phyloP scores from a whole-genome alignment of 2,329 filamentous ascomycete genomes.

The Geoglossum cookeanum region DNA sequence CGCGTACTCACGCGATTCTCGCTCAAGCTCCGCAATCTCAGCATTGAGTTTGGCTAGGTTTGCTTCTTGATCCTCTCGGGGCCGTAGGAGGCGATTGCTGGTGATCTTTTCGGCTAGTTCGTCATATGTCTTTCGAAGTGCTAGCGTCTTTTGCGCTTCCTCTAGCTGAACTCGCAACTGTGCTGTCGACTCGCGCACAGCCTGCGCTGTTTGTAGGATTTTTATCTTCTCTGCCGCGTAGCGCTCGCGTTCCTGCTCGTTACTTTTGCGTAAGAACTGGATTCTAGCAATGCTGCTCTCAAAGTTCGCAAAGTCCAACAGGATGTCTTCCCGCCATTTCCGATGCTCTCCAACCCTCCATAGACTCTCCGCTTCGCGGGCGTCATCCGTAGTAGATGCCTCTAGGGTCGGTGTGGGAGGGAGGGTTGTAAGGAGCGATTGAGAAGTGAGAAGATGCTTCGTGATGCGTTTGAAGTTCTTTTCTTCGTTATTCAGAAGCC shows the following conservation, averaged over 20 bases:
- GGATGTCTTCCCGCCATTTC: constrained; percentile 65
- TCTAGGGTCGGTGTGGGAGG: constrained; percentile 51
- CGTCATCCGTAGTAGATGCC: constrained; percentile 22
- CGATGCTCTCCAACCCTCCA: constrained; percentile 30
- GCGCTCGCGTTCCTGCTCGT: constrained; percentile 62
- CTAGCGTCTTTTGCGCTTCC: constrained; percentile 53
- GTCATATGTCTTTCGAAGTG: constrained; percentile 70
- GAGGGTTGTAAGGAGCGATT: constrained; percentile 11
- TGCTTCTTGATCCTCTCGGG: constrained; percentile 64
- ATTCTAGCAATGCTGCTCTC: constrained; percentile 73
- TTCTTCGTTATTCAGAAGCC: constrained; percentile 78
- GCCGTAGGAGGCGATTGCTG: constrained; percentile 56
- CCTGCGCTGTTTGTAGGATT: constrained; percentile 60
- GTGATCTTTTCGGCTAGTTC: constrained; percentile 75
- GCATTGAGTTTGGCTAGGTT: constrained; percentile 67
- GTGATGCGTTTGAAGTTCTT: constrained; percentile 80
- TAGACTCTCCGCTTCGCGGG: constrained; percentile 22
- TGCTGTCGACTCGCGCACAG: constrained; percentile 56
- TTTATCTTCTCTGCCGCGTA: constrained; percentile 64
- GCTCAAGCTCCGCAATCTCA: constrained; percentile 73
- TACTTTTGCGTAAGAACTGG: constrained; percentile 70
- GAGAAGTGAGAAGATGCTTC: constrained; percentile 45
- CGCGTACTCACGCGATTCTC: constrained; percentile 64
- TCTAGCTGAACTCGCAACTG: constrained; percentile 57
- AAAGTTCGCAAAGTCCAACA: constrained; percentile 75